Percentiles rank a stretch among this genome's conserved stretches.
These are phyloP conservation scores for Trematosphaeria pertusa DNA, from an alignment of 2,329 filamentous ascomycete genomes.

Conservation along the genomic window DNA sequence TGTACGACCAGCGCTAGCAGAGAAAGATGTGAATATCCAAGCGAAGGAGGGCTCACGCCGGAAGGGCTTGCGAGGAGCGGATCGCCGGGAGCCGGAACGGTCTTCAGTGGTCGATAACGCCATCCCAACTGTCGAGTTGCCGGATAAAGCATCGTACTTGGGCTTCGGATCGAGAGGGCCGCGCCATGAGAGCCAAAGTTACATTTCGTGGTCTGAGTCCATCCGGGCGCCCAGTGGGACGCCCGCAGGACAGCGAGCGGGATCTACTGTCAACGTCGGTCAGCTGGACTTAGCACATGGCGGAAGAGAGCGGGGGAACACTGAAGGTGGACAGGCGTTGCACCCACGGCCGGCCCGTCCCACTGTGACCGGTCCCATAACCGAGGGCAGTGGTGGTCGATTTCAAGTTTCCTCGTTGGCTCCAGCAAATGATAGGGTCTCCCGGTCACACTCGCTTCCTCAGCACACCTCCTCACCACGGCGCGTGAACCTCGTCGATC, in stretches of 20 bases:
- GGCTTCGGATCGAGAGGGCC: slow-evolving; percentile 47
- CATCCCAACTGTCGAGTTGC: slow-evolving; percentile 39
- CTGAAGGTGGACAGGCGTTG: slow-evolving; percentile 8
- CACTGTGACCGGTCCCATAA: slow-evolving; percentile 11
- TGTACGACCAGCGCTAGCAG: slow-evolving; percentile 32
- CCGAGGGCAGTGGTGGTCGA: slow-evolving; percentile 13
- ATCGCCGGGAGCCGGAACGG: slow-evolving; percentile 16
- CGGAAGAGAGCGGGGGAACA: slow-evolving; percentile 1
- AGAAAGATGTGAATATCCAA: slow-evolving; percentile 30
- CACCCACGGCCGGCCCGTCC: slow-evolving; percentile 15
- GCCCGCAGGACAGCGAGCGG: slow-evolving; percentile 13
- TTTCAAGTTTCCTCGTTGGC: slow-evolving; percentile 27
- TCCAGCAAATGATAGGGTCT: slow-evolving; percentile 20
- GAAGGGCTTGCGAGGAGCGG: slow-evolving; percentile 7
- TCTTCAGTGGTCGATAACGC: slow-evolving; percentile 23
- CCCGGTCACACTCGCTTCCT: slow-evolving; percentile 33
- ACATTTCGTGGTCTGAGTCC: slow-evolving; percentile 54
- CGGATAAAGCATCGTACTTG: slow-evolving; percentile 43
- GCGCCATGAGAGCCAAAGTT: slow-evolving; percentile 39
- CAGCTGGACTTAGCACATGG: slow-evolving; percentile 15
- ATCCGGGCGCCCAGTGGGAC: slow-evolving; percentile 26
- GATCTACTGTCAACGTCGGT: slow-evolving; percentile 13
- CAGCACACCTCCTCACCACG: slow-evolving; percentile 27
- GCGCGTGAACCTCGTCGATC: slow-evolving; percentile 20
- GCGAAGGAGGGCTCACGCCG: slow-evolving; percentile 12